Base-by-base conservation (phyloP, 106 monocot species). In the Allium sativum region DNA sequence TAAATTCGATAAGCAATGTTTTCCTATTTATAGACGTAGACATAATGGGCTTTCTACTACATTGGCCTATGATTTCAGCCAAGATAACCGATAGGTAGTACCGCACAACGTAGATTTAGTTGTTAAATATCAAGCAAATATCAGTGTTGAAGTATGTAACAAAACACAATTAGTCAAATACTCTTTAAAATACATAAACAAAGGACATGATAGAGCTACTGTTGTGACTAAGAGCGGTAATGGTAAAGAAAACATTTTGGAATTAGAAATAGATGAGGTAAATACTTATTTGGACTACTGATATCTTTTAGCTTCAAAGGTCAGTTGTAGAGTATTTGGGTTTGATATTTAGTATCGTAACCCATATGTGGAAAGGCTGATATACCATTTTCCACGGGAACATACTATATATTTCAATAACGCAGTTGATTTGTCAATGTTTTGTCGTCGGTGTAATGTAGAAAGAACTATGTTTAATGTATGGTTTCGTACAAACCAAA, bases 21-120 rank as follows among this genome's bases (percentile, higher is more conserved):
- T 16, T 6, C 44, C 12, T 20, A 4, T 20, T 0, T 62, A 64
- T 1, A 53, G 31, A 55, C 62, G 69, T 40, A 52, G 62, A 48
- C 42, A 69, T 17, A 12, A 75, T 15, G 15, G 9, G 2, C 44
- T 12, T 12, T 9, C 21, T 18, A 21, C 41, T 18, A 40, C 13
- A 17, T 56, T 9, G 31, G 31, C 1, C 6, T 13, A 7, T 44
- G 10, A 18, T 12, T 18, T 21, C 8, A 21, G 45, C 9, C 2
- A 48, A 17, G 57, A 57, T 48, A 73, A 58, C n/a, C 22, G 21
- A 42, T 54, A 8, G 46, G 48, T 53, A 41, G 21, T 70, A 10
- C 70, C 58, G 21, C 41, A 57, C 48, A 70, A 48, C 21, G 58
- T 44, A 47, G 9, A 17, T 19, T 31, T 62, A 10, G 44, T 62